Evolutionary conservation across 2,329 filamentous ascomycete species (phyloP), one percentile per base, ranked within the genome.

Genomic region (Beauveria rudraprayagi): DNA sequence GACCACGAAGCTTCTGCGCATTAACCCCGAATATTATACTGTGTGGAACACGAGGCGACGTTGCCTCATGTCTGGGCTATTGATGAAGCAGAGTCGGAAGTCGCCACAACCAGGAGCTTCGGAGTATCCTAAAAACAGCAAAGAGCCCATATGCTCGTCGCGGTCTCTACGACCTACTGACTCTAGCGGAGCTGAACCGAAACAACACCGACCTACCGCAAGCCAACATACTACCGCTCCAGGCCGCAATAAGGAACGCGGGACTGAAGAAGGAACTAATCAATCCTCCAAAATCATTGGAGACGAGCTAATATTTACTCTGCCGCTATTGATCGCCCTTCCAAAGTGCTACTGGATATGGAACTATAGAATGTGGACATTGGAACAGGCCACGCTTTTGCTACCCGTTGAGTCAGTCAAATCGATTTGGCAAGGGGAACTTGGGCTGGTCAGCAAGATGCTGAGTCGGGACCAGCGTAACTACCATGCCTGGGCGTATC

Each of bases 331-430:
- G 55, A 82, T 90, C 65, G 85, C 91, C 66, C 93, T 86, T 66
- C 94, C 94, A 7, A 99, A 99, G 73, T 97, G 94, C 80, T 99
- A 99, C 77, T 97, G 94, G 93, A 93, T 99, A 69, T 99, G 94
- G 94, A 96, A 96, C 67, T 93, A 97, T 74, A 87, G 94, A 30
- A 76, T 88, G 51, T 99, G 94, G 92, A 78, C 93, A 3, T 79
- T 99, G 16, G 78, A 87, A 60, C 84, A 91, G 71, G 86, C 87
- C 40, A 89, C 88, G 52, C 71, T 79, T 14, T 78, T 86, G 19
- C 78, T 96, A 10, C 81, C 85, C 2, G 64, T 74, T 1, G 61
- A 77, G 0, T 70, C 77, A 17, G 84, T 91, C 2, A 80, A 83
- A 24, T 75, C 79, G 44, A 79, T 97, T 55, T 99, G 94, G 94